Evolutionary conservation across 352 stramenopile species (phyloP).

Genomic region (Globisporangium cederbergense): DNA sequence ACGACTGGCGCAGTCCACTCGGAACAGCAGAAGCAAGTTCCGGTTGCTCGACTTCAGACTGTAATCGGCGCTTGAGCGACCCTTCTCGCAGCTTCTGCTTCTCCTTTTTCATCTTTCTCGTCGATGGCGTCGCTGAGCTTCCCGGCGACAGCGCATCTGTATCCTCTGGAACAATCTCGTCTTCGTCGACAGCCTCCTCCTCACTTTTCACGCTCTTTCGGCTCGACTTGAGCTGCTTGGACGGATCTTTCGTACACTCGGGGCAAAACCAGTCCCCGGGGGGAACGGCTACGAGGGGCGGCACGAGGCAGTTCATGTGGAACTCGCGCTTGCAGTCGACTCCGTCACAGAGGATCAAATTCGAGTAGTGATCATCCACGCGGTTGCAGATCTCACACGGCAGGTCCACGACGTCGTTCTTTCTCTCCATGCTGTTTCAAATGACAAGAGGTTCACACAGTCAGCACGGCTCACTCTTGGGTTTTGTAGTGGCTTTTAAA

Average conservation of each 20-base stretch:
- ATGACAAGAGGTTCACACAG: background rate
- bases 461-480: background rate
- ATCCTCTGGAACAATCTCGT: conserved; percentile 12
- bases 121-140: conserved; percentile 11
- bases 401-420: conserved; percentile 62
- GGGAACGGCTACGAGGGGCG: conserved; percentile 58
- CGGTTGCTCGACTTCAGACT: conserved; percentile 19
- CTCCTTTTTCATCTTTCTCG: conserved; percentile 51
- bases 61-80: conserved; percentile 54
- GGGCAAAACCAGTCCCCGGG: conserved; percentile 79
- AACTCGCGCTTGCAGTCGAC: conserved; percentile 81
- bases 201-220: conserved; percentile 20
- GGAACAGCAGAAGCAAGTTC: background rate
- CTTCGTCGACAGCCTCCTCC: background rate
- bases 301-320: conserved; percentile 81
- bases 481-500: conserved; percentile 1
- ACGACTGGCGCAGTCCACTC: conserved; percentile 27
- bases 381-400: conserved; percentile 82
- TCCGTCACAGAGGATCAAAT: conserved; percentile 83
- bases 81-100: conserved; percentile 56
- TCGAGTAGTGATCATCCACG: conserved; percentile 77
- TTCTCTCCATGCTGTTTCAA: conserved; percentile 59
- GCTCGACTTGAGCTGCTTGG: conserved; percentile 26
- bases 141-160: conserved; percentile 14
- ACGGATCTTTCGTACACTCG: conserved; percentile 46